Evolutionary conservation across 2,329 filamentous ascomycete species (phyloP), one percentile per base, ranked within the genome.

Genomic region (Aurifilum marmelostoma): DNA sequence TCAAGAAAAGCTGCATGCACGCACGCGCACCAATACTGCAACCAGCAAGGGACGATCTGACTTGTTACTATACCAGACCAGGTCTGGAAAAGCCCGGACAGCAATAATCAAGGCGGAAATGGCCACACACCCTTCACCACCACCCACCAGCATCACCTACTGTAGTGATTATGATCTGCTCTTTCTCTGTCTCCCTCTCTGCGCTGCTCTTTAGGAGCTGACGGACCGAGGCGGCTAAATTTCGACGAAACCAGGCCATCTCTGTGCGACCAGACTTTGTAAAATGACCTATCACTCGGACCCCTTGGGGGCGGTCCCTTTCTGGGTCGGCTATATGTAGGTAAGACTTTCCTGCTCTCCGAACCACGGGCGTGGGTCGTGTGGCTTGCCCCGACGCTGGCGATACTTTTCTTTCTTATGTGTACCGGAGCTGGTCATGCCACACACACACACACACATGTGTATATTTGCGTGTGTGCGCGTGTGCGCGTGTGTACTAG

Each of bases 211-310:
- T 18, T 5, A 37, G 56, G 56, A 59, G 56, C 56, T 37, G 56
- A n/a, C 56, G 56, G 56, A 59, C 56, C 56, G 56, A 59, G 18
- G 29, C 56, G 56, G 56, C 56, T 59, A 59, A 59, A 59, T n/a
- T 32, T 59, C 32, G 56, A 59, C 18, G 56, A 59, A 32, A 59
- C 21, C 56, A 37, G 16, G 14, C 29, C 54, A 59, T 34, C 54
- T 34, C 8, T 59, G 56, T 59, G 56, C n/a, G 18, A 59, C 56
- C 29, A n/a, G 11, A 16, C 52, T 27, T 5, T 27, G 29, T 1
- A 59, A 59, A 11, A 59, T 59, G 56, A 34, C 29, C 56, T 59
- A 34, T 59, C 52, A 56, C 24, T 16, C 24, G 50, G 6, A 5
- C 3, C 43, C 43, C 43, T 9, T 34, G 34, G 34, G n/a, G 21